A percentile compares a stretch with the other conserved stretches of the same genome.
Evolutionary conservation across 2,329 filamentous ascomycete genomes (phyloP).

Genomic region (Colletotrichum kahawae): DNA sequence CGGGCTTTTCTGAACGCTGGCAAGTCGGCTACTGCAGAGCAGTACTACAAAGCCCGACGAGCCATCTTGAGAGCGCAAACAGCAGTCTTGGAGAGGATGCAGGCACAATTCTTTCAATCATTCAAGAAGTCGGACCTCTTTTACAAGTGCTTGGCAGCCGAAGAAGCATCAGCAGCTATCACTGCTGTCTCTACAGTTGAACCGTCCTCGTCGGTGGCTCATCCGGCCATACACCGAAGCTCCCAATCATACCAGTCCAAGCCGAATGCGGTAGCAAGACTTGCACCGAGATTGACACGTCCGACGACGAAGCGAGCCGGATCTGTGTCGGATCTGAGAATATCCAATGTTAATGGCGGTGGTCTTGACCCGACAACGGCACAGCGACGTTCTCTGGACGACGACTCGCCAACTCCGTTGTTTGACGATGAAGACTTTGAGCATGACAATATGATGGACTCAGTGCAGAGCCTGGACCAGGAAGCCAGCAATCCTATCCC

Average conservation of each 20-base stretch:
- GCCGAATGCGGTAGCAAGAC: conserved; percentile 47
- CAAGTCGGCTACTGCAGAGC: conserved; percentile 73
- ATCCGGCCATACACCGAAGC: conserved; percentile 13
- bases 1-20: conserved; percentile 81
- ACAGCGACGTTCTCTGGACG: conserved; percentile 74
- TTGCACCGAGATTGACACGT: conserved; percentile 48
- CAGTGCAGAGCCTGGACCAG: conserved; percentile 79
- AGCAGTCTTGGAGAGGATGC: conserved; percentile 82
- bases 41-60: conserved; percentile 83
- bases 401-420: conserved; percentile 54
- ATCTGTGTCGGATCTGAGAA: conserved; percentile 54
- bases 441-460: conserved; percentile 71
- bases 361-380: conserved; percentile 44
- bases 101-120: conserved; percentile 76
- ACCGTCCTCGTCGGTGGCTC: neutral
- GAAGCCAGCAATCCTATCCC: conserved; percentile 67
- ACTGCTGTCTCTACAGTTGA: neutral
- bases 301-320: conserved; percentile 46
- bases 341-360: conserved; percentile 40
- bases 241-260: conserved; percentile 47
- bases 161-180: conserved; percentile 64
- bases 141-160: conserved; percentile 93
- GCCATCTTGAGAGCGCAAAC: conserved; percentile 85
- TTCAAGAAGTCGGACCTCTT: conserved; percentile 95
- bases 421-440: conserved; percentile 87